These are phyloP conservation scores for Knoxdaviesia proteae DNA, from an alignment of 2,329 filamentous ascomycete species.

Conservation along the genomic window DNA sequence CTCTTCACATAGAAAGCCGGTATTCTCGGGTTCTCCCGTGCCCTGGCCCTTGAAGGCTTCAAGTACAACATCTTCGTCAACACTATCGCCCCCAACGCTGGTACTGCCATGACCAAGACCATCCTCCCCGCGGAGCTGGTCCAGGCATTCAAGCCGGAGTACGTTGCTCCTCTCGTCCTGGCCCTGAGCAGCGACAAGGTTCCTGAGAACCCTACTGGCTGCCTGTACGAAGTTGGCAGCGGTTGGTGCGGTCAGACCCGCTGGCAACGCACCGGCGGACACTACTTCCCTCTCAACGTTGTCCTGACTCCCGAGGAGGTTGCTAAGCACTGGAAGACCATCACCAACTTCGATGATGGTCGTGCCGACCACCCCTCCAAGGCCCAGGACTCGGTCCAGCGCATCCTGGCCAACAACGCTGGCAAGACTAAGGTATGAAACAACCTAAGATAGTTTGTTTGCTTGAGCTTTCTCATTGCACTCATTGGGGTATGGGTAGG, in stretches of 20 bases:
- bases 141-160: slow-evolving; percentile 97
- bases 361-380: slow-evolving; percentile 73
- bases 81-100: slow-evolving; percentile 93
- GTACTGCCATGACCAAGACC: slow-evolving; percentile 82
- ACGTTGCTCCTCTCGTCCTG: slow-evolving; percentile 82
- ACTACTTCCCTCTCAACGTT: slow-evolving; percentile 78
- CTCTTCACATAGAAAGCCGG: slow-evolving; percentile 48
- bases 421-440: slow-evolving; percentile 38
- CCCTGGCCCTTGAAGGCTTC: slow-evolving; percentile 74
- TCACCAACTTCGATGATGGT: slow-evolving; percentile 72
- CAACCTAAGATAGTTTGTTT: slow-evolving; percentile 3
- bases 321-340: slow-evolving; percentile 51
- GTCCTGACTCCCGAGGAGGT: slow-evolving; percentile 72
- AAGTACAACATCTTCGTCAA: slow-evolving; percentile 99
- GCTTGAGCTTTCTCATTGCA: slow-evolving; percentile 7
- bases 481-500: slow-evolving; percentile 1
- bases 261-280: slow-evolving; percentile 82
- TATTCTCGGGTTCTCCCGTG: slow-evolving; percentile 87
- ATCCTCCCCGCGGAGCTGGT: slow-evolving; percentile 95
- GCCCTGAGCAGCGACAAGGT: slow-evolving; percentile 71
- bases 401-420: slow-evolving; percentile 66
- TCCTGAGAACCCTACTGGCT: slow-evolving; percentile 64
- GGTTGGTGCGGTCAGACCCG: slow-evolving; percentile 83
- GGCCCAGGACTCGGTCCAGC: slow-evolving; percentile 54
- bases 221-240: slow-evolving; percentile 83